Conservation (phyloP, 2,329 filamentous ascomycete genomes). For the Neophaeococcomyces mojaviensis region DNA sequence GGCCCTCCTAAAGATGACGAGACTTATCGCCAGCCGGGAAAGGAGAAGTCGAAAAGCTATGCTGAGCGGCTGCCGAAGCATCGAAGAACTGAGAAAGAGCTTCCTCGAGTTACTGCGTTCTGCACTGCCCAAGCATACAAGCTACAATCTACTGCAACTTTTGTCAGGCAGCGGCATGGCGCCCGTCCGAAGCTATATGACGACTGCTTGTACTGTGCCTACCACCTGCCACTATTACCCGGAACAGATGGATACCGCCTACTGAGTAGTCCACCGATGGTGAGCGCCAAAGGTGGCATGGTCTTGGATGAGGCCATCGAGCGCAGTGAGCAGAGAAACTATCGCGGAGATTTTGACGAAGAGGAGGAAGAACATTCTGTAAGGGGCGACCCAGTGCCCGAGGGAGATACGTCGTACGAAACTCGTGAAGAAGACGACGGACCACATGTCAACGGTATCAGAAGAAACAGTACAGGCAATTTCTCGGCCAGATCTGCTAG, state of each 20-base stretch:
- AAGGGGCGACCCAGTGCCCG: constrained; percentile 29
- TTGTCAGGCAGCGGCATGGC: constrained; percentile 77
- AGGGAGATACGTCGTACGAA: constrained; percentile 27
- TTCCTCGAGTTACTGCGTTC: constrained; percentile 88
- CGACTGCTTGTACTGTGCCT: constrained; percentile 92
- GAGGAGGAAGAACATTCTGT: constrained; percentile 52
- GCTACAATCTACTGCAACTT: constrained; percentile 77
- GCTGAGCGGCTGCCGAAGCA: constrained; percentile 87
- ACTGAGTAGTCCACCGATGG: constrained; percentile 81
- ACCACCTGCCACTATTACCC: constrained; percentile 80
- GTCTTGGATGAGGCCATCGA: constrained; percentile 94
- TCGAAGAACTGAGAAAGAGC: constrained; percentile 68
- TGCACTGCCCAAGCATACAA: constrained; percentile 93
- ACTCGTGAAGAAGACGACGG: constrained; percentile 18
- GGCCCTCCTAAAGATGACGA: constrained; percentile 53
- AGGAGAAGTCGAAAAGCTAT: constrained; percentile 71
- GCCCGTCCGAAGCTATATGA: constrained; percentile 95
- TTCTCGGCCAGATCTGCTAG: constrained; percentile 37
- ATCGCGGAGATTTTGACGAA: constrained; percentile 85
- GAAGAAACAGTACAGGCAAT: constrained; percentile 17
- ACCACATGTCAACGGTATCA: constrained; percentile 26
- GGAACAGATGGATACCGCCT: constrained; percentile 82
- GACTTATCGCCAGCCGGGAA: constrained; percentile 50
- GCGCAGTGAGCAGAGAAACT: constrained; percentile 78
- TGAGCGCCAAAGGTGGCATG: constrained; percentile 87